Evolutionary conservation across 495 filamentous ascomycete species (phyloP).

Genomic region (Clavariopsis aquatica): DNA sequence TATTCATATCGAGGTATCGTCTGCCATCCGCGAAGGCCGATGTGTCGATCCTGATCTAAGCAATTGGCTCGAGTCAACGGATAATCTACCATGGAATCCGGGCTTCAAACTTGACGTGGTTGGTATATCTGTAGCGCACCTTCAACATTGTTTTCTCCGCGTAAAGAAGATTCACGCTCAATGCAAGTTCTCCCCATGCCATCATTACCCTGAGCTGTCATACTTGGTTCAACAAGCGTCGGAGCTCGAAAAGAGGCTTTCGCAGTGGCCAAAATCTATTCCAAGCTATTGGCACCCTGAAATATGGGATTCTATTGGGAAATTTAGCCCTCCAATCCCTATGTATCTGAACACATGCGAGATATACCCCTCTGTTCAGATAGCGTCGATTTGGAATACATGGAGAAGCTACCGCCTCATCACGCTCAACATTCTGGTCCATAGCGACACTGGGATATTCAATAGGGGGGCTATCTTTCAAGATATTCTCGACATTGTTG

Average conservation of each 20-base stretch:
- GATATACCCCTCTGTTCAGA: constrained; percentile 57
- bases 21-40: not conserved
- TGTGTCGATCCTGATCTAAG: not conserved
- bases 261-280: not conserved
- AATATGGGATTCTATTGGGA: not conserved
- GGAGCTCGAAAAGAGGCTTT: not conserved
- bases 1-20: not conserved
- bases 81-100: not conserved
- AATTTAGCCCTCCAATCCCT: not conserved
- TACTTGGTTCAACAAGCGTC: not conserved
- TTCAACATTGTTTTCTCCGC: too few species aligned
- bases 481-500: not conserved
- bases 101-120: not conserved
- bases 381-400: constrained; percentile 55
- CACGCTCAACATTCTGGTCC: not conserved
- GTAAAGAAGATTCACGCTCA: too few species aligned
- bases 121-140: too few species aligned
- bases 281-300: not conserved
- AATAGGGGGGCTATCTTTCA: not conserved
- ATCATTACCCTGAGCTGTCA: too few species aligned
- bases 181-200: too few species aligned
- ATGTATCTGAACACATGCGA: constrained; percentile 38
- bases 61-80: not conserved
- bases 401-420: not conserved
- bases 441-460: not conserved